These are phyloP conservation scores for Phytophthora hybrid DNA, from an alignment of 352 stramenopile species.

Conservation along the genomic window DNA sequence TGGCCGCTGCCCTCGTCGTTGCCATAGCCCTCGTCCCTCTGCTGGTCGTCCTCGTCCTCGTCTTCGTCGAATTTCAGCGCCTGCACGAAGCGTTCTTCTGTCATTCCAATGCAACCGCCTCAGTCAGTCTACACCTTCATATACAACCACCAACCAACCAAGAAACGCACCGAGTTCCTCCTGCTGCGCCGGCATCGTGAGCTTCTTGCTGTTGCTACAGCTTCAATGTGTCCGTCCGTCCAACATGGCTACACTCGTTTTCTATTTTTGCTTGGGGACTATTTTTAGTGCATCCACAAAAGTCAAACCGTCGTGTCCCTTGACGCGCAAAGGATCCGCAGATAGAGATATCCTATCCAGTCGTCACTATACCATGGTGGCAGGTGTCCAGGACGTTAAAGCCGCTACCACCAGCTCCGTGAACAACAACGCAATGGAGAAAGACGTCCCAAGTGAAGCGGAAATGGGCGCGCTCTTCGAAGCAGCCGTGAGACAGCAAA, in stretches of 20 bases:
- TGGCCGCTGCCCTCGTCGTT: neutral
- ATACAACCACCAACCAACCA: neutral
- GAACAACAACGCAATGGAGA: slow-evolving; percentile 28
- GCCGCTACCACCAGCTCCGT: neutral
- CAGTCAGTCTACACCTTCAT: neutral
- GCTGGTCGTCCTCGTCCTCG: slow-evolving; percentile 36
- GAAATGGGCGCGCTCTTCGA: slow-evolving; percentile 63
- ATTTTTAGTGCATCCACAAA: slow-evolving; percentile 7
- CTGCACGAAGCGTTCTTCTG: slow-evolving; percentile 55
- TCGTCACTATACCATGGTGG: slow-evolving; percentile 22
- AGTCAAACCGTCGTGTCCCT: slow-evolving; percentile 14
- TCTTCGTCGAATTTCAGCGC: slow-evolving; percentile 44
- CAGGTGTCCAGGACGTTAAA: slow-evolving; percentile 2
- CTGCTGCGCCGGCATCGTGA: slow-evolving; percentile 49
- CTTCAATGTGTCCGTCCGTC: slow-evolving; percentile 14
- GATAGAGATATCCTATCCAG: neutral
- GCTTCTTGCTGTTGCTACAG: neutral
- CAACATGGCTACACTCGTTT: slow-evolving; percentile 35
- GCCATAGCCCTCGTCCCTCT: slow-evolving; percentile 26
- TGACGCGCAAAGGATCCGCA: slow-evolving; percentile 1
- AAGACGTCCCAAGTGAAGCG: slow-evolving; percentile 41
- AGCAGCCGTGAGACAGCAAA: slow-evolving; percentile 48
- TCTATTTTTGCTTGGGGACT: slow-evolving; percentile 8
- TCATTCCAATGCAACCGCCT: neutral
- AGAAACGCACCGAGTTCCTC: slow-evolving; percentile 47